Conservation (phyloP, 2,329 filamentous ascomycete genomes). For the Fusarium sp. region DNA sequence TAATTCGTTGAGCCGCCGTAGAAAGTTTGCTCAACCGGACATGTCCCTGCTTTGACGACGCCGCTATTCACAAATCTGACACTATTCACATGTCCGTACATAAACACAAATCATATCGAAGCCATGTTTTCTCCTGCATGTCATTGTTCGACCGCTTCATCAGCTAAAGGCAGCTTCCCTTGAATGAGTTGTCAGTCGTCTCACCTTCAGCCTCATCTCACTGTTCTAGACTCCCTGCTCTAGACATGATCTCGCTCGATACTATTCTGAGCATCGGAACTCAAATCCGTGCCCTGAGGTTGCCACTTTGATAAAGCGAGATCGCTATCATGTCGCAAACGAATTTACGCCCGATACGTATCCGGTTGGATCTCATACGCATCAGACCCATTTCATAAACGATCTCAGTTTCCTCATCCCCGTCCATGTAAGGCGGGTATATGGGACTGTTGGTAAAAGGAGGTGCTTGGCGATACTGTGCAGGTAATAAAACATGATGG, state of each 20-base stretch:
- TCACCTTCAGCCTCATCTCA: conserved; percentile 25
- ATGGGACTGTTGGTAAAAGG: conserved; percentile 39
- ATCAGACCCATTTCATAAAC: conserved; percentile 28
- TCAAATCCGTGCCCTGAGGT: conserved; percentile 8
- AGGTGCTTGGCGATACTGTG: conserved; percentile 34
- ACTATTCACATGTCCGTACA: conserved; percentile 25
- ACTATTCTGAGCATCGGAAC: conserved; percentile 14
- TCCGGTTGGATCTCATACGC: conserved; percentile 16
- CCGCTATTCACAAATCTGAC: conserved; percentile 32
- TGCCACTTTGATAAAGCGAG: conserved; percentile 13
- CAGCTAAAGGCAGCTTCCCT: conserved; percentile 3
- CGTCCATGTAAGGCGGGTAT: conserved; percentile 35
- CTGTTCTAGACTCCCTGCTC: conserved; percentile 22
- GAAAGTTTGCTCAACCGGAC: neutral
- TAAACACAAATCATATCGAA: conserved; percentile 3
- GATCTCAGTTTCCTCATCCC: conserved; percentile 36
- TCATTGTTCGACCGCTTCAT: neutral
- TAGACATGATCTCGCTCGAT: conserved; percentile 14
- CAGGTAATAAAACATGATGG: conserved; percentile 25
- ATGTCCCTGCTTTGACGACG: conserved; percentile 15
- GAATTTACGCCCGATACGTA: conserved; percentile 10
- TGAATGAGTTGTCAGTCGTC: conserved; percentile 27
- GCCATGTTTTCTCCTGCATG: neutral
- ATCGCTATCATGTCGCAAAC: conserved; percentile 13
- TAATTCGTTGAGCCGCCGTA: conserved; percentile 13